A percentile compares a stretch with the other conserved stretches of the same genome.
Conservation (phyloP, 2,329 filamentous ascomycete genomes). For the Botrytis medusae region DNA sequence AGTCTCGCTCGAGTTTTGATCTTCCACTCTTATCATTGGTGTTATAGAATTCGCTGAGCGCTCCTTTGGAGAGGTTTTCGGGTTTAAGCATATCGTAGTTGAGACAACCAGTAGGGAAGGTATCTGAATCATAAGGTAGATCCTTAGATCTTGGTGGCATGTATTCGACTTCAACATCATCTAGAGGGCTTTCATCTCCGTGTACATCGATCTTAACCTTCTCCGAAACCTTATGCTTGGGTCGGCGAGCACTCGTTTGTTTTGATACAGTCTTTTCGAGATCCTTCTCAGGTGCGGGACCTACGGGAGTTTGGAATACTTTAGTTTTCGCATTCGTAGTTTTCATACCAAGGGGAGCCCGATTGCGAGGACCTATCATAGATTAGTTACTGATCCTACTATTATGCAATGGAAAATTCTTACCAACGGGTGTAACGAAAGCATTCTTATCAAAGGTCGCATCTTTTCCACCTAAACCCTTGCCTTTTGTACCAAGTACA, state of each 20-base stretch:
- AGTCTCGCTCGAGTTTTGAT: conserved; percentile 59
- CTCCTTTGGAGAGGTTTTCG: conserved; percentile 58
- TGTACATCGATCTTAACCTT: conserved; percentile 64
- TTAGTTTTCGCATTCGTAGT: conserved; percentile 90
- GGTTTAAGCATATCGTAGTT: conserved; percentile 59
- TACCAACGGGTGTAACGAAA: conserved; percentile 80
- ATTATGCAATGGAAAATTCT: conserved; percentile 41
- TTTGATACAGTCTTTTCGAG: conserved; percentile 61
- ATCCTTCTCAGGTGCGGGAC: conserved; percentile 58
- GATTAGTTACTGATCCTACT: not conserved
- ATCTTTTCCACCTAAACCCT: conserved; percentile 54
- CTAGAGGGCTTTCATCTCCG: conserved; percentile 48
- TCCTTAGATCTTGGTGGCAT: conserved; percentile 72
- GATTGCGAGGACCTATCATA: conserved; percentile 52
- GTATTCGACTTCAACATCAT: conserved; percentile 77
- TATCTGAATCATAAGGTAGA: conserved; percentile 68
- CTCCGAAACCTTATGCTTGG: conserved; percentile 53
- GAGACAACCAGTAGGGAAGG: conserved; percentile 58
- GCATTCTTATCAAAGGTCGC: conserved; percentile 56
- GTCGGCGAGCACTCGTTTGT: conserved; percentile 55
- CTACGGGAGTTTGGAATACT: conserved; percentile 64
- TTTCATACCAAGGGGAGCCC: conserved; percentile 87
- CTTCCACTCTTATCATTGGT: conserved; percentile 67
- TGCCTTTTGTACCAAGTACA: conserved; percentile 45
- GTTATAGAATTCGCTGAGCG: conserved; percentile 47